These are phyloP conservation scores for Suillus weaverae DNA, from an alignment of 768 basidiomycete species.

Conservation along the genomic window DNA sequence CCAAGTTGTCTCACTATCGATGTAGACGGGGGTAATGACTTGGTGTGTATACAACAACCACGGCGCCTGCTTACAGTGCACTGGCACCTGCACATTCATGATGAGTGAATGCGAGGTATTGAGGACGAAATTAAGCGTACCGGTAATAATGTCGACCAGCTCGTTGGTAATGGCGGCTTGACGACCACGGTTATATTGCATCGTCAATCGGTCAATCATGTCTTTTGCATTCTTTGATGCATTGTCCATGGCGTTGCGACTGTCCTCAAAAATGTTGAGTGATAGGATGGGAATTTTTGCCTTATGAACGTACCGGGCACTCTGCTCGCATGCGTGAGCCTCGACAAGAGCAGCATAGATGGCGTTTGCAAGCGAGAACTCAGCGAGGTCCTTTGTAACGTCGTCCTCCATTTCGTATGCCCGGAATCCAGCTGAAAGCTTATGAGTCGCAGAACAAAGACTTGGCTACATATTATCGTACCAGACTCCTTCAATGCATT, in stretches of 20 bases:
- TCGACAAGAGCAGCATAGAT: constrained; percentile 94
- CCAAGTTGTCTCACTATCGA: constrained; percentile 20
- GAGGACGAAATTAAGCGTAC: constrained; percentile 41
- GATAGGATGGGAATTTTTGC: constrained; percentile 2
- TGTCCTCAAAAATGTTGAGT: constrained; percentile 5
- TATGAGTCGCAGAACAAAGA: constrained; percentile 6
- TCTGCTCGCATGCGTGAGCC: constrained; percentile 93
- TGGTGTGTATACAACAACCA: constrained; percentile 17
- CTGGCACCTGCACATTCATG: constrained; percentile 43
- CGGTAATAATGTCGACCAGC: constrained; percentile 89
- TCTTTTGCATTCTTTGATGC: constrained; percentile 97
- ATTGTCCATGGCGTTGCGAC: constrained; percentile 99
- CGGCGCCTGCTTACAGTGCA: constrained; percentile 38
- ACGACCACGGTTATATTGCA: constrained; percentile 98
- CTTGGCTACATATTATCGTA: constrained; percentile 38
- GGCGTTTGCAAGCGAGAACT: constrained; percentile 96
- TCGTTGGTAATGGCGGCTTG: constrained; percentile 98
- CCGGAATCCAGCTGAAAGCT: constrained; percentile 74
- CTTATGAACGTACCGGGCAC: constrained; percentile 63
- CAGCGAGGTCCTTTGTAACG: constrained; percentile 86
- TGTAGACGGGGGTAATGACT: constrained; percentile 11
- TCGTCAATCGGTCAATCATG: constrained; percentile 85
- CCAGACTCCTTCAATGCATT: constrained; percentile 78
- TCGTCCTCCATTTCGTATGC: constrained; percentile 99
- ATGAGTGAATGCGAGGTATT: neutral